Evolutionary conservation across 1,284 basidiomycete genomes (phyloP).

Genomic region (Ganoderma resinaceum): DNA sequence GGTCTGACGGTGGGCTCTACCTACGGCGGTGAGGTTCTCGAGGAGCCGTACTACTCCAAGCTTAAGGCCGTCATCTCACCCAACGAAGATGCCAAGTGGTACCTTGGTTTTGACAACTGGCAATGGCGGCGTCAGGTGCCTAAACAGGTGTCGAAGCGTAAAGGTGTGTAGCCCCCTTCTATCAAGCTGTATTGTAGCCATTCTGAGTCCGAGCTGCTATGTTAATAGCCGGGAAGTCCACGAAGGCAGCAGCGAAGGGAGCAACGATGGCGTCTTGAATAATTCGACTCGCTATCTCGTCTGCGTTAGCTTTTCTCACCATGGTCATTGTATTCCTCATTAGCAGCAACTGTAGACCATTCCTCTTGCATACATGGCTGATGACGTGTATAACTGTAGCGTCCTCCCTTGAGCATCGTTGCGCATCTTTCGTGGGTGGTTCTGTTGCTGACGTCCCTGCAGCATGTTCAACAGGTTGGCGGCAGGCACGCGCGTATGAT

Average conservation of each 20-base stretch:
- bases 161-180: background rate
- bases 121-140: background rate
- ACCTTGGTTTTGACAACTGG: background rate
- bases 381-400: too few species aligned
- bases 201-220: background rate
- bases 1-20: background rate
- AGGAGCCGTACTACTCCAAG: background rate
- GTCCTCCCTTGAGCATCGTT: too few species aligned
- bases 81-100: constrained; percentile 5
- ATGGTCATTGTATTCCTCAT: background rate
- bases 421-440: too few species aligned
- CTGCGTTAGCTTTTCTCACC: background rate
- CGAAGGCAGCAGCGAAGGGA: background rate
- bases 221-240: background rate
- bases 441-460: too few species aligned
- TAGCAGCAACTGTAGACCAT: too few species aligned
- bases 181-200: background rate
- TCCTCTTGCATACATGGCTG: too few species aligned
- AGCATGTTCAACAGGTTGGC: too few species aligned
- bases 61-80: background rate
- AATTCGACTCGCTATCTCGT: background rate
- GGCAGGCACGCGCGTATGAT: too few species aligned
- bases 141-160: background rate
- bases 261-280: background rate
- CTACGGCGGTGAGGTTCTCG: background rate